Base-by-base conservation (phyloP, 164 flowering plant species). In the Vitis amurensis region DNA sequence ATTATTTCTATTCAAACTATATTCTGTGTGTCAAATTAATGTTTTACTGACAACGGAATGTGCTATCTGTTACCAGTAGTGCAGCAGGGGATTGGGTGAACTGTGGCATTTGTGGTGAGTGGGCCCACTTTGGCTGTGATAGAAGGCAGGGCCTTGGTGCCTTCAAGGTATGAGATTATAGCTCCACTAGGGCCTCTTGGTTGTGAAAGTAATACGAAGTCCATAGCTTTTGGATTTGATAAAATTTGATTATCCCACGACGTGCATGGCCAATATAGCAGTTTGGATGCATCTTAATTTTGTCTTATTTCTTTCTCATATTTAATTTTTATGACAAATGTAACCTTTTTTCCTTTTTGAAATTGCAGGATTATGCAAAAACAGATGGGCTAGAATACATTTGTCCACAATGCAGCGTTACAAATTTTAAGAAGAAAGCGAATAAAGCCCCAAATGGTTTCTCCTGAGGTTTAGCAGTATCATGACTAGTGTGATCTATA, bases 1-100 rank as follows among this genome's bases (percentile, higher is more conserved):
- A 59, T 30, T 52, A 2, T 61, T 23, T 57, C 69, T 66, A 37
- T 3, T 37, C 7, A 6, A 37, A 37, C 44, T 6, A 2, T 37
- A 37, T 37, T 37, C 6, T 37, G 44, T 37, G 44, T 37, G 44
- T 37, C 6, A 37, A 37, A 37, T 37, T 37, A 37, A 9, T 50
- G 49, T 61, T 30, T 9, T 14, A 12, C 58, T 75, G 50, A 56
- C 44, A 48, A 15, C 9, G 27, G 70, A 44, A 1, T 68, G 59
- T 71, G 55, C 63, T 2, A 68, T 8, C 50, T 69, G 72, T 65
- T 2, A 70, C 16, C 97, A 95, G 99, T 91, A 90, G 98, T 19
- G 98, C 99, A 61, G 95, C 97, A 10, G 99, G 99, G 31, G 99
- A 96, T 67, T 96, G 99, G 99, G 99, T 96, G 67, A 96, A 96